Evolutionary conservation across 768 basidiomycete species (phyloP), one percentile per base, ranked within the genome.

Genomic region (Tulasnella sp.): DNA sequence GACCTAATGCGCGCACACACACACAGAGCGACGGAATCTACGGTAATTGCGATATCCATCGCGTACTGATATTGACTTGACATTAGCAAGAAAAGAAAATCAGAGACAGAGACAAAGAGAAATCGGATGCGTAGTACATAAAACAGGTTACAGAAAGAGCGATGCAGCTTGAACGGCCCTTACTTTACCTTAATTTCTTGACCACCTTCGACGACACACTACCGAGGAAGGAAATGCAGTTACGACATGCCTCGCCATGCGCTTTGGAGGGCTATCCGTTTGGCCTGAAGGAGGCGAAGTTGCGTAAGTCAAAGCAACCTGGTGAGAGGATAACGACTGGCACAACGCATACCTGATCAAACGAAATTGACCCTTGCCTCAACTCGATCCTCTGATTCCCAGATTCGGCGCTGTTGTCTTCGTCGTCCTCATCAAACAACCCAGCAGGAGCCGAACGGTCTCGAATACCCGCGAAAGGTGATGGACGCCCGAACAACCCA

Each of bases 191-290:
- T 64, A 12, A 25, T 29, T 64, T 64, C 58, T 64, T 31, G 58
- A 64, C 31, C 58, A 70, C 68, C 29, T 70, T 70, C 25, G n/a
- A n/a, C 5, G 36, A 38, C 11, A 39, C 7, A 37, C 36, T 12
- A 39, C 34, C 3, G 25, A 11, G 15, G 25, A 19, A n/a, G 31
- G 68, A 15, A 17, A 14, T 7, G 68, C 37, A 31, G 19, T 74
- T 74, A 49, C 22, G 73, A 36, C 25, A 42, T 49, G 31, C 91
- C 86, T 81, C 93, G 88, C 93, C 93, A 95, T 58, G 93, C 93
- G 79, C 93, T 94, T 82, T 94, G 93, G 89, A 95, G 88, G 22
- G 93, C 89, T 79, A 95, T 95, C 67, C 93, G 89, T 78, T 89
- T 88, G 5, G 93, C 93, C 91, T 93, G 77, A 25, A 72, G 40